Percentiles rank a stretch among this genome's conserved stretches.
Evolutionary conservation across 1,284 basidiomycete species (phyloP).

Genomic region (Ustilago nuda): DNA sequence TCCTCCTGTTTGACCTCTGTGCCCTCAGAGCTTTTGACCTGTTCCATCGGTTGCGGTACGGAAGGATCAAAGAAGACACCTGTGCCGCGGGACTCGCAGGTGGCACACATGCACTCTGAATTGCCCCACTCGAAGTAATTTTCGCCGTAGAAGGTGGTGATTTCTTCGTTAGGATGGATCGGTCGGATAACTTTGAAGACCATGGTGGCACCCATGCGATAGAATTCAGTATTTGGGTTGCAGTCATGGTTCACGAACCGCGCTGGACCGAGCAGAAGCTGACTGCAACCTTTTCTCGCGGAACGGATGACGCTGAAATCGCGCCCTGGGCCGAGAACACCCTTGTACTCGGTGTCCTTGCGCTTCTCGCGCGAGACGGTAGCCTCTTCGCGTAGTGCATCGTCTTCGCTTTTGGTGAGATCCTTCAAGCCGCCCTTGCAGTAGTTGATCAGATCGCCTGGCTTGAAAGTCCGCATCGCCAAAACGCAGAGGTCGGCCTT

Average conservation of each 20-base stretch:
- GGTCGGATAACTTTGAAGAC: conserved; percentile 85
- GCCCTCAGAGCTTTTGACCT: conserved; percentile 10
- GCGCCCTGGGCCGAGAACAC: conserved; percentile 75
- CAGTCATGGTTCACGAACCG: conserved; percentile 97
- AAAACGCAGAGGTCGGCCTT: conserved; percentile 90
- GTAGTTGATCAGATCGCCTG: conserved; percentile 80
- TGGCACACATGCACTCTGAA: conserved; percentile 86
- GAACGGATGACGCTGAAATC: conserved; percentile 93
- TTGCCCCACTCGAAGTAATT: conserved; percentile 84
- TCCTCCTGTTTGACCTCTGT: conserved; percentile 38
- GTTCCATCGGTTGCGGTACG: conserved; percentile 3
- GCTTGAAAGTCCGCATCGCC: conserved; percentile 79
- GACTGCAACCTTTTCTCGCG: conserved; percentile 88
- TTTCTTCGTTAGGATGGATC: conserved; percentile 84
- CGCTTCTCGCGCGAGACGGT: conserved; percentile 70
- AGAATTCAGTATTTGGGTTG: conserved; percentile 86
- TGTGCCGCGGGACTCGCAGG: conserved; percentile 80
- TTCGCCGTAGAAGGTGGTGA: conserved; percentile 74
- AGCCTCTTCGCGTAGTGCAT: conserved; percentile 77
- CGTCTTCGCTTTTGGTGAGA: conserved; percentile 69
- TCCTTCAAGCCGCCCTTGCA: conserved; percentile 74
- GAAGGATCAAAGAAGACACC: conserved; percentile 72
- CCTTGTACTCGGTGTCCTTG: conserved; percentile 70
- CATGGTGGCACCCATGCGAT: conserved; percentile 86
- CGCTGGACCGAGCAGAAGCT: conserved; percentile 89